Evolutionary conservation across 129 eudicot genomes (phyloP), one percentile per base, ranked within the genome.

Genomic region (Tanacetum coccineum): DNA sequence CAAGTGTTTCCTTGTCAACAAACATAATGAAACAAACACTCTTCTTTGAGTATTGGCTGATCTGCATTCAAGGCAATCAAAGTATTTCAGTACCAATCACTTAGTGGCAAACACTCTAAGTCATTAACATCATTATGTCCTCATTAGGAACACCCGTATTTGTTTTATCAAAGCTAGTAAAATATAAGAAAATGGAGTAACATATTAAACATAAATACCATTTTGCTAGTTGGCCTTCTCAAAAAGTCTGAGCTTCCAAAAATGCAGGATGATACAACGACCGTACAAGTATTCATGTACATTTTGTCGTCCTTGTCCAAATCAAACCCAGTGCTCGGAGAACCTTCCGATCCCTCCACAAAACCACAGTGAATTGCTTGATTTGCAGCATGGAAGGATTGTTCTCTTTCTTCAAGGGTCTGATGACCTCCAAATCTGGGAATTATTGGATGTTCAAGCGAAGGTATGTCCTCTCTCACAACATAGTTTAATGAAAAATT

Each of bases 221-320:
- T 10, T 86, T 82, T 88, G 95, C 92, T 81, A 59, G 96, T 86
- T 56, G 98, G 98, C 74, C 95, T 72, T 78, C 98, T 82, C 74
- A 93, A 73, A 75, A 93, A 93, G 83, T 93, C 98, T 14, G 96
- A 93, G 84, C 90, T 93, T 68, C 98, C 98, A 78, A 93, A 93
- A 59, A 88, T 93, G 86, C 98, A 93, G 40, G 98, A 93, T 21
- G 98, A 88, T 21, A 93, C 98, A 61, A 74, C 98, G 55, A 93
- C 80, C 13, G 28, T 72, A 66, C 96, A 93, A 21, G 86, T 73
- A 46, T 70, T 75, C 98, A 88, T 88, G 64, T 71, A 84, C 25
- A 65, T 30, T 70, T 60, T 81, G 73, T 93, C 96, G 76, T 88
- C 80, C 75, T 76, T 81, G 19, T 74, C 86, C 86, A 93, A 76